Evolutionary conservation across 306 rosid genomes (phyloP).

Genomic region (Quercus variabilis): DNA sequence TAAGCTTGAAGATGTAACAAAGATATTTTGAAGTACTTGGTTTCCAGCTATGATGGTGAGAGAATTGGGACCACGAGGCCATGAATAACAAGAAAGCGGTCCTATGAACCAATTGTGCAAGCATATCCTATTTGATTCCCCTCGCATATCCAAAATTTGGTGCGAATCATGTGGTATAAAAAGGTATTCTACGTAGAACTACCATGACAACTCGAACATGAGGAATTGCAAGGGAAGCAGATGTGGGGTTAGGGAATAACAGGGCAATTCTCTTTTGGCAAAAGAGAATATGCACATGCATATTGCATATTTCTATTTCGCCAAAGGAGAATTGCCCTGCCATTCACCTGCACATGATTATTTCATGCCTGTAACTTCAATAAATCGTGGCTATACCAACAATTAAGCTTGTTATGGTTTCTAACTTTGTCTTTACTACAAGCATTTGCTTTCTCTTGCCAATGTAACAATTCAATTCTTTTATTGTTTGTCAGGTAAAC

Average conservation of each 20-base stretch:
- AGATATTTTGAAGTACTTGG: background rate
- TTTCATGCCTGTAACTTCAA: too few species aligned
- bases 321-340: constrained; percentile 98
- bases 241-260: constrained; percentile 59
- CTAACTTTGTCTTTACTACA: too few species aligned
- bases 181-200: constrained; percentile 5
- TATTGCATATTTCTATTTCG: constrained; percentile 34
- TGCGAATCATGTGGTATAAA: constrained; percentile 28
- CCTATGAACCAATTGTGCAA: constrained; percentile 28
- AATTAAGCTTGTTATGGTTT: too few species aligned
- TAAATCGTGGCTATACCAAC: too few species aligned
- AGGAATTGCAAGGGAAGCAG: background rate
- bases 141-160: constrained; percentile 48
- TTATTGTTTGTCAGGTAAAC: too few species aligned
- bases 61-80: constrained; percentile 23
- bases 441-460: too few species aligned
- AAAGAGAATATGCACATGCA: constrained; percentile 16
- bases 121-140: constrained; percentile 27
- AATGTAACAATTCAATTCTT: too few species aligned
- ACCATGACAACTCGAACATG: constrained; percentile 19
- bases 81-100: constrained; percentile 21
- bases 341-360: too few species aligned
- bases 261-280: constrained; percentile 75
- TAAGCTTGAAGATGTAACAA: too few species aligned
- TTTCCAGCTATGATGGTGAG: constrained; percentile 1